These are phyloP conservation scores for Lenwebbia sp. DNA, from an alignment of 345 rosid genomes.

Conservation along the genomic window DNA sequence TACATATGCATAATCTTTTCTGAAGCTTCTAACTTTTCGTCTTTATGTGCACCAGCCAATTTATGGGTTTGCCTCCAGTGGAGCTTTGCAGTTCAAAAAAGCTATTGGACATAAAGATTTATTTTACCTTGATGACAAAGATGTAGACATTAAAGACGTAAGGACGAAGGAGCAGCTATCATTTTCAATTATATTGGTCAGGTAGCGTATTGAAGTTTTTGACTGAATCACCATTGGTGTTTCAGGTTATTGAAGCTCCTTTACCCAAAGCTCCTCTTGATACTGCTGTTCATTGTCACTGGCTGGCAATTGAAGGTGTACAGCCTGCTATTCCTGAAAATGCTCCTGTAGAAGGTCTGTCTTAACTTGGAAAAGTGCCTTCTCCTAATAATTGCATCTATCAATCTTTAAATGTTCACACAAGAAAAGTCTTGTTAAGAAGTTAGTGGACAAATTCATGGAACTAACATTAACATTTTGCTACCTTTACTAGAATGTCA, in stretches of 20 bases:
- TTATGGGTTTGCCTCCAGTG: conserved; percentile 76
- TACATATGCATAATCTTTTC: not conserved
- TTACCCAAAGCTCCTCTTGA: conserved; percentile 96
- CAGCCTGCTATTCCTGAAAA: conserved; percentile 97
- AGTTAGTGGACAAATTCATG: not conserved
- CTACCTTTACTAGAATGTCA: not conserved
- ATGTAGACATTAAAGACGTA: conserved; percentile 91
- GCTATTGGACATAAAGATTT: conserved; percentile 83
- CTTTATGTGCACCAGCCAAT: conserved; percentile 47
- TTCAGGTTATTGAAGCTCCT: conserved; percentile 91
- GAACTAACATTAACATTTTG: not conserved
- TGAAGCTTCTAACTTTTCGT: not conserved
- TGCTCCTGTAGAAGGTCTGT: conserved; percentile 75
- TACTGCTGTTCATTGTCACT: conserved; percentile 72
- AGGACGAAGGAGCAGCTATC: conserved; percentile 6
- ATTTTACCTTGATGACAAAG: conserved; percentile 89
- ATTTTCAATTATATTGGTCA: not conserved
- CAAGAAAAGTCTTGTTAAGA: not conserved
- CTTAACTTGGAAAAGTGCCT: not conserved
- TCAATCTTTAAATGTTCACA: not conserved
- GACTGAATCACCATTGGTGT: conserved; percentile 1
- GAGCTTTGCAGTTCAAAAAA: conserved; percentile 74
- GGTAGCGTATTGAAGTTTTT: not conserved
- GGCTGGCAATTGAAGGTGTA: conserved; percentile 98
- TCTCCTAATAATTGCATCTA: not conserved